Evolutionary conservation across 164 flowering plant genomes (phyloP).

Genomic region (Houttuynia cordata): DNA sequence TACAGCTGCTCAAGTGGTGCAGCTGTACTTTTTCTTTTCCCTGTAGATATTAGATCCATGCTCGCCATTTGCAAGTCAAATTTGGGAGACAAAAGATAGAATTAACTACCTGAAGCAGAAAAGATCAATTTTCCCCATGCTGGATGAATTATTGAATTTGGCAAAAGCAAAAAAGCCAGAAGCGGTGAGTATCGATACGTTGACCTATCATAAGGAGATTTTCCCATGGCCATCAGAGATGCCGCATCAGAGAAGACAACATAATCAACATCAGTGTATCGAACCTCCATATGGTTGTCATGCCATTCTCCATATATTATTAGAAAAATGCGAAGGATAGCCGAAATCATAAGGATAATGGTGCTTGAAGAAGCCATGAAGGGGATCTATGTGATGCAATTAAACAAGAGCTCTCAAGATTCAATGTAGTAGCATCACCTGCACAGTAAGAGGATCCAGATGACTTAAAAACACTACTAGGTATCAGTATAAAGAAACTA

Average conservation of each 20-base stretch:
- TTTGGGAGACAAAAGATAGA: neutral
- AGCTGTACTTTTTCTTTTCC: too few species aligned
- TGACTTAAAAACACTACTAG: neutral
- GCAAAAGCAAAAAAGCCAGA: constrained; percentile 68
- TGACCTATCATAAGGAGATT: constrained; percentile 67
- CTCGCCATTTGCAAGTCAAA: neutral
- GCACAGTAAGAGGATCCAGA: neutral
- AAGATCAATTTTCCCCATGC: constrained; percentile 88
- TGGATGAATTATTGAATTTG: constrained; percentile 64
- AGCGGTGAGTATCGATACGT: constrained; percentile 84
- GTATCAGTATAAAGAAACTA: too few species aligned
- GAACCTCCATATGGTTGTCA: constrained; percentile 82
- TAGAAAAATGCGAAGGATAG: constrained; percentile 42
- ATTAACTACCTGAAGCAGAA: constrained; percentile 64
- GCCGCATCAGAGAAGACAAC: constrained; percentile 93
- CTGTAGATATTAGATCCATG: neutral
- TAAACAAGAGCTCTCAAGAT: neutral
- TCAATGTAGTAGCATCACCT: too few species aligned
- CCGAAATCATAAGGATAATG: constrained; percentile 44
- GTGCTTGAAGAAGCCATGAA: constrained; percentile 6
- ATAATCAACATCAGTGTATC: constrained; percentile 91
- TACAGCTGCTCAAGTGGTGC: too few species aligned
- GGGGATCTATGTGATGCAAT: neutral
- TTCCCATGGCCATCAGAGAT: constrained; percentile 49
- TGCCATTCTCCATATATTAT: constrained; percentile 93